phyloP scores from a whole-genome alignment of 768 basidiomycete species.

The Hypsizygus marmoreus region DNA sequence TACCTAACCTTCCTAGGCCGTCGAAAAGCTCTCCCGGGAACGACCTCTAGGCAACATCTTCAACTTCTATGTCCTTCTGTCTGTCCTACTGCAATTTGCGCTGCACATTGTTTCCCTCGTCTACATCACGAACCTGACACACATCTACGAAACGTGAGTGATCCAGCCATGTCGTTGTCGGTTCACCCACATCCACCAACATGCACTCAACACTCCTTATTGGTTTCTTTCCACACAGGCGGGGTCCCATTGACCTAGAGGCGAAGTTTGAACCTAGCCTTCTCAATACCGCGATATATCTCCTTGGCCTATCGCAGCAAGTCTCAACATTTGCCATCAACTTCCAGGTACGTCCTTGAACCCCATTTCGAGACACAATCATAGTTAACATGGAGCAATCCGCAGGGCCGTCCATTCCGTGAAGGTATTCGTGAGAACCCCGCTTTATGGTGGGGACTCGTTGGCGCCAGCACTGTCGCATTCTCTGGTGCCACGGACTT shows the following conservation, averaged over 20 bases:
- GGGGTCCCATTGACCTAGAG: slow-evolving; percentile 85
- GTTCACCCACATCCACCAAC: too few relatives aligned
- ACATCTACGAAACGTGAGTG: slow-evolving; percentile 73
- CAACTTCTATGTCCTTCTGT: slow-evolving; percentile 92
- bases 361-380: background rate
- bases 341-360: slow-evolving; percentile 65
- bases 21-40: slow-evolving; percentile 92
- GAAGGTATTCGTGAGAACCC: slow-evolving; percentile 97
- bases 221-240: too few relatives aligned
- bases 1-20: slow-evolving; percentile 63
- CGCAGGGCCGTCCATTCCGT: slow-evolving; percentile 91
- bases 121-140: slow-evolving; percentile 89
- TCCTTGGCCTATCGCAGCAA: slow-evolving; percentile 93
- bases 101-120: slow-evolving; percentile 89
- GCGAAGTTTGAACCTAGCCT: slow-evolving; percentile 96
- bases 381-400: slow-evolving; percentile 4
- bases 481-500: slow-evolving; percentile 94
- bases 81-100: slow-evolving; percentile 90
- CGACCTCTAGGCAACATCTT: slow-evolving; percentile 95
- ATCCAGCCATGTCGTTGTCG: too few relatives aligned
- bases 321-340: slow-evolving; percentile 99
- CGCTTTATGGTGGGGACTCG: slow-evolving; percentile 89
- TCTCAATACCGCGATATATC: slow-evolving; percentile 95
- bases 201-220: too few relatives aligned
- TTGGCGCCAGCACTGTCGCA: slow-evolving; percentile 88